These are phyloP conservation scores for Fusarium sp. DNA, from an alignment of 2,329 filamentous ascomycete genomes.

Conservation along the genomic window DNA sequence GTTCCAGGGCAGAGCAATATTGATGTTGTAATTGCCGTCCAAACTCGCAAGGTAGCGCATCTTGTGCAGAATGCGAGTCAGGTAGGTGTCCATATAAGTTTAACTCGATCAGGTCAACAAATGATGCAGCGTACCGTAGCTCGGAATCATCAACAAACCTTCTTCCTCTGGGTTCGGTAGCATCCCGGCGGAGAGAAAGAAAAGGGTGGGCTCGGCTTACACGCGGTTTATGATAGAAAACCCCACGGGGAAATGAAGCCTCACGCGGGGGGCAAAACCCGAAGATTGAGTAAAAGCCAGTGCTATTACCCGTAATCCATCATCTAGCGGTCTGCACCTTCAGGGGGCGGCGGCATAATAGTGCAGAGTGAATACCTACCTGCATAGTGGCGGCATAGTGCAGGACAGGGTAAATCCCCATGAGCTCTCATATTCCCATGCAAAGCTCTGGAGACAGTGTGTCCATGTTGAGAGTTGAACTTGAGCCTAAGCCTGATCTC, in stretches of 20 bases:
- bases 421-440: slow-evolving; percentile 39
- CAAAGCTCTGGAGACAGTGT: not conserved
- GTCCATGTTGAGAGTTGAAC: slow-evolving; percentile 23
- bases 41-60: not conserved
- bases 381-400: slow-evolving; percentile 8
- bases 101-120: slow-evolving; percentile 2
- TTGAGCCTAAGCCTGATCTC: not conserved
- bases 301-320: slow-evolving; percentile 7
- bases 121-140: slow-evolving; percentile 1
- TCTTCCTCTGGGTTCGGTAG: slow-evolving; percentile 17
- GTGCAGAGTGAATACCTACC: slow-evolving; percentile 8
- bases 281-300: slow-evolving; percentile 11
- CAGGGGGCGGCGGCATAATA: slow-evolving; percentile 11
- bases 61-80: slow-evolving; percentile 14
- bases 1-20: not conserved
- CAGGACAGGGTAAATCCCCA: not conserved
- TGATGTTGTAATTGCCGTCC: not conserved
- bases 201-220: slow-evolving; percentile 38
- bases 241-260: slow-evolving; percentile 39
- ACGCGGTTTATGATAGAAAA: slow-evolving; percentile 11
- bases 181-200: slow-evolving; percentile 20
- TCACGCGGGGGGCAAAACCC: slow-evolving; percentile 26
- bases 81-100: not conserved
- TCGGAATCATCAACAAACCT: slow-evolving; percentile 9
- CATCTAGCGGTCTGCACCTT: slow-evolving; percentile 26